Base-by-base conservation (phyloP, 768 basidiomycete species). In the Agaricus blazei region DNA sequence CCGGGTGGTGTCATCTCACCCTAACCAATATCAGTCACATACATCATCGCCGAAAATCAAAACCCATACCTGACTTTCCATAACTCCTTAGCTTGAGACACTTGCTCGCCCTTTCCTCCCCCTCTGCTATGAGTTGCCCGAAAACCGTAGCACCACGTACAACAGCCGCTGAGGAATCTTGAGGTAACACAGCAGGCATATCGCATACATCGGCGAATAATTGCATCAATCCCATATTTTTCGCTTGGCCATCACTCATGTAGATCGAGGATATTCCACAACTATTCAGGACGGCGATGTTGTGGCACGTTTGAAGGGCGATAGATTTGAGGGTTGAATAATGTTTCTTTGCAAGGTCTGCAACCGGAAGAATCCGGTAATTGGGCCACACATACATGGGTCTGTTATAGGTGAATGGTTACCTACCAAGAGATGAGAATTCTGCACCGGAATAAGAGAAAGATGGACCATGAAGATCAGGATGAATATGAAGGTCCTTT, bases 331-430 rank as follows among this genome's bases (percentile, higher is more conserved):
- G 83, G 0, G 94, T 88, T 53, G 93, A 82, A 64, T 93, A 85
- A 73, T 96, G 98, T 66, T 91, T 92, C 58, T 84, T 82, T 9
- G 95, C 91, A 52, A 99, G 85, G 68, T 97, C 94, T 49, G 74
- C 66, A 36, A 97, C 81, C 78, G 60, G 53, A 56, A 34, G 53
- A 50, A 42, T 29, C 97, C 97, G 52, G 85, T 78, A 56, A 98
- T 86, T 48, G 93, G 88, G 23, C 97, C 97, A 37, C 89, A 79
- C 96, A 98, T 97, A 51, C 81, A 83, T n/a, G 91, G 79, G 67
- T 98, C 97, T 2, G 96, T 95, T 44, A 98, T 84, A 1, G 97
- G 97, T 1, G 95, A 98, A 58, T 97, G 81, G 70, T 99, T 99
- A 38, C 96, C 94, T 94, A 69, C 24, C 44, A n/a, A 46, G 37